A percentile compares a stretch with the other conserved stretches of the same genome.
Conservation (phyloP, 306 rosid species). For the Trichosanthes cucumerina region DNA sequence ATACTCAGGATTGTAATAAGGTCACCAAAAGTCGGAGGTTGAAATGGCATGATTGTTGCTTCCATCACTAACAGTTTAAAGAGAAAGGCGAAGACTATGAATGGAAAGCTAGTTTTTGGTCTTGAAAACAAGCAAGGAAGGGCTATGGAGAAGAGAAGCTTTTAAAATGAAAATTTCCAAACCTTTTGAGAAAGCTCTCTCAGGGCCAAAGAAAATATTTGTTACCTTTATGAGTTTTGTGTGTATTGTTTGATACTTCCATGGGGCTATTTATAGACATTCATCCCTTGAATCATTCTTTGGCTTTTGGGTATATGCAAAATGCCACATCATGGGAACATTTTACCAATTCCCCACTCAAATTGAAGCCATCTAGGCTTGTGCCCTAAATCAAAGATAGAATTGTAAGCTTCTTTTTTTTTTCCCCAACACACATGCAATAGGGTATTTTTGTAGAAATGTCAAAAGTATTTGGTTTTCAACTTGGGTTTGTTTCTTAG, state of each 20-base stretch:
- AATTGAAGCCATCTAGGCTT: too few species aligned
- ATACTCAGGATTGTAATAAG: slow-evolving; percentile 59
- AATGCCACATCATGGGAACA: not conserved
- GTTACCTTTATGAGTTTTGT: not conserved
- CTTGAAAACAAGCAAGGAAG: not conserved
- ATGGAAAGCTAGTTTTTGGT: not conserved
- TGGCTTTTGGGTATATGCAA: not conserved
- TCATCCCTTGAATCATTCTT: not conserved
- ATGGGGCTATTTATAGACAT: not conserved
- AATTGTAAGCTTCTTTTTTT: too few species aligned
- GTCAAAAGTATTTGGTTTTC: not conserved
- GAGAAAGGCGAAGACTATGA: not conserved
- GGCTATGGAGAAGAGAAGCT: not conserved
- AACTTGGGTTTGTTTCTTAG: not conserved
- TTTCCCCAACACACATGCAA: not conserved
- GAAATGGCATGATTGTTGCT: slow-evolving; percentile 17
- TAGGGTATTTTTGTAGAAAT: not conserved
- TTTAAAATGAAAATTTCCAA: not conserved
- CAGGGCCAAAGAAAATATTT: not conserved
- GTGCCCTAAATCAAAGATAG: too few species aligned
- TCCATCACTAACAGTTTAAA: not conserved
- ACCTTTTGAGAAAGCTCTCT: not conserved
- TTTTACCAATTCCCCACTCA: not conserved
- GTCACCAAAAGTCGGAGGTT: slow-evolving; percentile 54
- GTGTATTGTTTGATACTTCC: not conserved